Percentiles rank a stretch among this genome's conserved stretches.
phyloP scores from a whole-genome alignment of 331 rosid species.

The Arachis monticola region DNA sequence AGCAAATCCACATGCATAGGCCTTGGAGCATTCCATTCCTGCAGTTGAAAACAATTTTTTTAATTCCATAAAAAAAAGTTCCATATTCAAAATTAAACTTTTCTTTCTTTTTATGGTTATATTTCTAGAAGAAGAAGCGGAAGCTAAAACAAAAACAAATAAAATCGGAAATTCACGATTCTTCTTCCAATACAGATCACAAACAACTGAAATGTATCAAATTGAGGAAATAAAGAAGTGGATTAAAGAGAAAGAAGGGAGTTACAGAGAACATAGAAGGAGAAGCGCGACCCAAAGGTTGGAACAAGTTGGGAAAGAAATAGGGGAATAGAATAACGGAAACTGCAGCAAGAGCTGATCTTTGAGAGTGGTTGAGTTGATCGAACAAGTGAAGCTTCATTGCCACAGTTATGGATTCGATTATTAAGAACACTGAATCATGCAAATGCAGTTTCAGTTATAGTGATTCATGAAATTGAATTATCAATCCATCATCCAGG shows the following conservation, averaged over 20 bases:
- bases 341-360: conserved; percentile 58
- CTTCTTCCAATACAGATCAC: background rate
- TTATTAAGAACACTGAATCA: background rate
- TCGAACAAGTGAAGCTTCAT: conserved; percentile 57
- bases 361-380: conserved; percentile 62
- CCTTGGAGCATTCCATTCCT: conserved; percentile 95
- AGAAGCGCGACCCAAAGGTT: conserved; percentile 80
- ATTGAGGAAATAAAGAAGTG: background rate
- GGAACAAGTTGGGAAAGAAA: conserved; percentile 67
- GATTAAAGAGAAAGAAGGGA: background rate
- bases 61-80: conserved; percentile 1
- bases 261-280: conserved; percentile 83
- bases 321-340: conserved; percentile 66
- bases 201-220: background rate
- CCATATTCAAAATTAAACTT: background rate
- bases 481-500: conserved; percentile 5
- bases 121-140: background rate
- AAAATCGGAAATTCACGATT: background rate
- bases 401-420: conserved; percentile 9
- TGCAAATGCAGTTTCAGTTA: background rate
- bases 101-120: background rate
- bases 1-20: conserved; percentile 68
- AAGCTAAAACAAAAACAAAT: conserved; percentile 9
- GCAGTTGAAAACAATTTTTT: conserved; percentile 37
- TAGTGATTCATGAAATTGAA: background rate